A percentile compares a stretch with the other conserved stretches of the same genome.
Conservation (phyloP, 768 basidiomycete genomes). For the Strobilomyces dryophilus region DNA sequence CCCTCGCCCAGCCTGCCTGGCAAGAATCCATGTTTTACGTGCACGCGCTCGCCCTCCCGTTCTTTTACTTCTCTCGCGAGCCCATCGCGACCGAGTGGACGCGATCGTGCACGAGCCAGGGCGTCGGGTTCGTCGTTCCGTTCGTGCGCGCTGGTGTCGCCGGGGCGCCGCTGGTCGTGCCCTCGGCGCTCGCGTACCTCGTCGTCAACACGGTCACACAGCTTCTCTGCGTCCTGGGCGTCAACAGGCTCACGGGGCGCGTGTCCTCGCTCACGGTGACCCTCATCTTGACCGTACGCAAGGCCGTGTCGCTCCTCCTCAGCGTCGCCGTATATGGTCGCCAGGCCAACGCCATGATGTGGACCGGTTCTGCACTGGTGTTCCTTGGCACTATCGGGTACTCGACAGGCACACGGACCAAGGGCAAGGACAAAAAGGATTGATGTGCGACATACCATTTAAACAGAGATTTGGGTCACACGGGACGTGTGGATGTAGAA, state of each 20-base stretch:
- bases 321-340: conserved; percentile 55
- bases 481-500: not conserved
- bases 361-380: conserved; percentile 65
- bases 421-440: conserved; percentile 24
- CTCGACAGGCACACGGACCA: conserved; percentile 32
- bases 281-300: conserved; percentile 75
- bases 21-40: conserved; percentile 92
- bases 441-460: not conserved
- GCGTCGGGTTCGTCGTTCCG: conserved; percentile 14
- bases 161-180: conserved; percentile 35
- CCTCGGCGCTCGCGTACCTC: conserved; percentile 59
- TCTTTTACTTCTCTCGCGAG: conserved; percentile 61
- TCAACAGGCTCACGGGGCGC: conserved; percentile 77
- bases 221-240: conserved; percentile 80
- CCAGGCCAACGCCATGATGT: conserved; percentile 46
- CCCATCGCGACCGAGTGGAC: conserved; percentile 38
- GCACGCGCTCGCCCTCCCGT: conserved; percentile 73
- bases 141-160: not conserved
- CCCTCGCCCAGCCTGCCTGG: conserved; percentile 49
- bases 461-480: not conserved
- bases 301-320: conserved; percentile 71
- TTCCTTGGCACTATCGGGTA: conserved; percentile 70
- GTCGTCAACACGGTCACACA: conserved; percentile 79
- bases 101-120: conserved; percentile 9
- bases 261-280: conserved; percentile 75